These are phyloP conservation scores for Scutellaria baicalensis DNA, from an alignment of 257 asterid species.

Conservation along the genomic window DNA sequence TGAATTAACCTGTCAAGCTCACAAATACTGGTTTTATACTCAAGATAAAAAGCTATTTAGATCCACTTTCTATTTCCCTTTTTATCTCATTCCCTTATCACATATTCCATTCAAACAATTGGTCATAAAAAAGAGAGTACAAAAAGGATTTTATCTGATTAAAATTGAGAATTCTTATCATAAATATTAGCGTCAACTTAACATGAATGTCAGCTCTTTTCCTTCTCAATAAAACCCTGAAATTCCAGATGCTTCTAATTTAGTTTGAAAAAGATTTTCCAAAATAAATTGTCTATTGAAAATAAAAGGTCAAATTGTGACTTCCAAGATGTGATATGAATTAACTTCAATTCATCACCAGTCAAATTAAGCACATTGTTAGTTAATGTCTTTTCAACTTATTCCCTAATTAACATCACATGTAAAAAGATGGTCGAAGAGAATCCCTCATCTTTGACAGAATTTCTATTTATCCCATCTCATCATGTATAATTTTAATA, in stretches of 20 bases:
- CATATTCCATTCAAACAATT: background rate
- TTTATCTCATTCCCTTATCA: conserved; percentile 1
- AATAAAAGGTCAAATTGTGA: background rate
- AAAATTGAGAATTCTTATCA: background rate
- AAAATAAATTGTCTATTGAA: background rate
- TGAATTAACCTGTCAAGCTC: too few relatives aligned
- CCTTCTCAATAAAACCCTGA: background rate
- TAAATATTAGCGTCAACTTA: background rate
- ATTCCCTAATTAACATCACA: background rate
- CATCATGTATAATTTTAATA: too few relatives aligned
- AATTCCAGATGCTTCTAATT: background rate
- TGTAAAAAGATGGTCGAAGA: too few relatives aligned
- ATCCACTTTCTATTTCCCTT: background rate
- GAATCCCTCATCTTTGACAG: too few relatives aligned
- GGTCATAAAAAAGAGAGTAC: background rate
- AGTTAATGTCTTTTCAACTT: background rate
- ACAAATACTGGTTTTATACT: too few relatives aligned
- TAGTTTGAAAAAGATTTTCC: background rate
- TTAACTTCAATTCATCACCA: background rate
- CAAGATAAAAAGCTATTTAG: conserved; percentile 3
- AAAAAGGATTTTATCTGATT: background rate
- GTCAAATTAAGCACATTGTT: too few relatives aligned
- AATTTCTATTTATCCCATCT: too few relatives aligned
- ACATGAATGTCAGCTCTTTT: background rate
- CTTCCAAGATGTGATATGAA: background rate